phyloP scores from a whole-genome alignment of 1,284 basidiomycete species.

The Takashimella tepidaria region DNA sequence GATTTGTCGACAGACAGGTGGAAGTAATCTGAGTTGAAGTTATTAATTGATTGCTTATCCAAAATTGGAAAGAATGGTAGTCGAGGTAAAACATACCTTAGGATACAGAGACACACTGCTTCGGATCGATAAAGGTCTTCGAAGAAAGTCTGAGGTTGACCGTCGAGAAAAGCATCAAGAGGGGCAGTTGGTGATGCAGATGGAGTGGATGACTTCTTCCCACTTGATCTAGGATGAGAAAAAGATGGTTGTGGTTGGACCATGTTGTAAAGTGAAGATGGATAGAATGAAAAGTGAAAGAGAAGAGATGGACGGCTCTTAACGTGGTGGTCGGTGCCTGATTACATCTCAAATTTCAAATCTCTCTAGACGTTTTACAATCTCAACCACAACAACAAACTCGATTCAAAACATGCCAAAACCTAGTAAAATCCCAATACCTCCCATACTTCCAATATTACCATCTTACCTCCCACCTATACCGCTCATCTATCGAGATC shows the following conservation, averaged over 20 bases:
- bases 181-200: conserved; percentile 35
- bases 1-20: conserved; percentile 80
- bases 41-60: too few species aligned
- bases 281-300: not conserved
- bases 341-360: too few species aligned
- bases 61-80: too few species aligned
- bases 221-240: not conserved
- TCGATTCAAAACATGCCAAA: too few species aligned
- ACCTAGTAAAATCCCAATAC: too few species aligned
- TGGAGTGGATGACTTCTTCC: not conserved
- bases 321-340: too few species aligned
- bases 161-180: conserved; percentile 67
- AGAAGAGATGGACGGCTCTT: too few species aligned
- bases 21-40: conserved; percentile 72
- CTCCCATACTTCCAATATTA: too few species aligned
- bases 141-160: conserved; percentile 76
- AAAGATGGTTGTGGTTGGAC: not conserved
- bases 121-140: conserved; percentile 81
- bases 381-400: too few species aligned
- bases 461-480: too few species aligned
- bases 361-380: too few species aligned
- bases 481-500: too few species aligned
- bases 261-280: not conserved
- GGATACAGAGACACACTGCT: conserved; percentile 88
- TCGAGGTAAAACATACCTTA: conserved; percentile 72